phyloP scores from a whole-genome alignment of 306 rosid genomes.

The Medicago ruthenica region DNA sequence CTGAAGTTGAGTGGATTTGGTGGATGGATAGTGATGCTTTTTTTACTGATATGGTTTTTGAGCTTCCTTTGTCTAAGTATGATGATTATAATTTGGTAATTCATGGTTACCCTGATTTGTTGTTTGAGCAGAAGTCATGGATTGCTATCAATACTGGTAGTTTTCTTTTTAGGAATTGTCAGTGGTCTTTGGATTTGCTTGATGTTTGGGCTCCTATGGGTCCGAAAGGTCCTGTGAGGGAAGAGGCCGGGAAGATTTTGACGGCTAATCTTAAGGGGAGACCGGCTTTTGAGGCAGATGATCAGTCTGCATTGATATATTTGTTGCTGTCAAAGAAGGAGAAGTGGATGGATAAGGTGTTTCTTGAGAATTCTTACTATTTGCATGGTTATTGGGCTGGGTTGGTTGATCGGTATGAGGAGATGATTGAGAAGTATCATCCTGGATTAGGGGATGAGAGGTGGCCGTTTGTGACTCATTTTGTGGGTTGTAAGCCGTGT shows the following conservation, averaged over 20 bases:
- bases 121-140: constrained; percentile 96
- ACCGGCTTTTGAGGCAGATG: constrained; percentile 97
- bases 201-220: constrained; percentile 99
- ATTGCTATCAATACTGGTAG: constrained; percentile 95
- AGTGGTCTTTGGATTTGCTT: constrained; percentile 97
- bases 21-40: constrained; percentile 99
- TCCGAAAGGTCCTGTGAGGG: constrained; percentile 80
- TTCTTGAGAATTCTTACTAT: constrained; percentile 88
- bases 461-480: constrained; percentile 99
- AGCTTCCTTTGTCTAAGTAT: constrained; percentile 78
- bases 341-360: constrained; percentile 90
- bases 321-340: constrained; percentile 84
- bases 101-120: constrained; percentile 94
- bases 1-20: constrained; percentile 99
- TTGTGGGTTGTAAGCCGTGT: constrained; percentile 98
- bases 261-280: constrained; percentile 92
- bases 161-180: constrained; percentile 86
- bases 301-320: constrained; percentile 94
- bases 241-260: constrained; percentile 87
- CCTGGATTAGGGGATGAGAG: constrained; percentile 97
- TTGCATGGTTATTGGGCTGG: constrained; percentile 99
- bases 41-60: constrained; percentile 90
- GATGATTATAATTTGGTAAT: constrained; percentile 71
- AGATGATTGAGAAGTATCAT: constrained; percentile 96
- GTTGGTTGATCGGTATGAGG: constrained; percentile 93